phyloP scores from a whole-genome alignment of 805 yeast species.

The Yarrowia keelungensis region DNA sequence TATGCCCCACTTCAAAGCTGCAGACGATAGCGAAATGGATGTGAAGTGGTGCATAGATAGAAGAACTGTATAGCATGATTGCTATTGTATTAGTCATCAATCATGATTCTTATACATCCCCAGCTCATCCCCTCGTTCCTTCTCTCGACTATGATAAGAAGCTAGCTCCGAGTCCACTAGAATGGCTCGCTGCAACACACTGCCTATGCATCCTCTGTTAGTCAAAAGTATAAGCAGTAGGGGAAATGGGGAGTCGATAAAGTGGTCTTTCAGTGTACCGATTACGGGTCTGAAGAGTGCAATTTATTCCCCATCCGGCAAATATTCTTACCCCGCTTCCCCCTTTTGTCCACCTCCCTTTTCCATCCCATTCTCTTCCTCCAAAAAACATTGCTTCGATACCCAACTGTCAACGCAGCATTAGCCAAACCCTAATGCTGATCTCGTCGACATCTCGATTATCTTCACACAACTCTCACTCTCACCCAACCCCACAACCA shows the following conservation, averaged over 20 bases:
- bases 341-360: neutral
- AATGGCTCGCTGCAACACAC: slow-evolving; percentile 27
- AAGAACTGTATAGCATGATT: too few relatives aligned
- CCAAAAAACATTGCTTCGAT: slow-evolving; percentile 6
- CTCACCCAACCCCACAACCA: neutral
- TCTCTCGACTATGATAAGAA: too few relatives aligned
- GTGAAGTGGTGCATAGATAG: too few relatives aligned
- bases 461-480: neutral
- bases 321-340: neutral
- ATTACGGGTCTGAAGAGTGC: neutral
- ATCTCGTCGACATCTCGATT: slow-evolving; percentile 23
- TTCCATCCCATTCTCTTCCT: neutral
- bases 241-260: neutral
- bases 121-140: too few relatives aligned
- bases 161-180: slow-evolving; percentile 22
- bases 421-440: slow-evolving; percentile 16
- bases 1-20: too few relatives aligned
- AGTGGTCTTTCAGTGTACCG: neutral
- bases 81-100: too few relatives aligned
- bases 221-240: neutral
- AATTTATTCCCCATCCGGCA: too few relatives aligned
- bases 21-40: too few relatives aligned
- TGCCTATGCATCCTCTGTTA: slow-evolving; percentile 4
- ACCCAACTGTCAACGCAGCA: slow-evolving; percentile 20
- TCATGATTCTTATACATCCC: too few relatives aligned